phyloP scores from a whole-genome alignment of 1,284 basidiomycete species.

The Malassezia globosa region DNA sequence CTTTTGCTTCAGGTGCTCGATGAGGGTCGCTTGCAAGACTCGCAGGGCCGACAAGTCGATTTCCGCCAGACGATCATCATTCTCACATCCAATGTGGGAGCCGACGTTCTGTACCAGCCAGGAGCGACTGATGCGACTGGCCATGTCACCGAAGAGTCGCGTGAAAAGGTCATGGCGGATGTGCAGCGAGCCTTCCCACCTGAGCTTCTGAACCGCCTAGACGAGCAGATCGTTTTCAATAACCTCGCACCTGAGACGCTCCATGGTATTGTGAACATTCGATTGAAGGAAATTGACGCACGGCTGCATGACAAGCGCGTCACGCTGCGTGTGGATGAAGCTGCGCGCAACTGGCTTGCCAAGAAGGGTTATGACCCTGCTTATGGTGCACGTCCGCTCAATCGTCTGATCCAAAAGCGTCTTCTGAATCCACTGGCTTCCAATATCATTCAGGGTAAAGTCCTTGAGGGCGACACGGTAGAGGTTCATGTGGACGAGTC shows the following conservation, averaged over 20 bases:
- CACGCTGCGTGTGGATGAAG: constrained; percentile 59
- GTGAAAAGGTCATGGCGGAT: constrained; percentile 61
- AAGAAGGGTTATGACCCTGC: constrained; percentile 68
- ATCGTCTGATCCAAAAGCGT: constrained; percentile 36
- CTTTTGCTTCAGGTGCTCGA: constrained; percentile 84
- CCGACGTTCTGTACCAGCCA: constrained; percentile 63
- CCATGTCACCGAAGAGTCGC: constrained; percentile 57
- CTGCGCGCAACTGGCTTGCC: constrained; percentile 63
- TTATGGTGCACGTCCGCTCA: constrained; percentile 66
- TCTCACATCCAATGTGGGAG: constrained; percentile 79
- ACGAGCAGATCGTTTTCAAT: constrained; percentile 51
- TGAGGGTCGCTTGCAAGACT: constrained; percentile 75
- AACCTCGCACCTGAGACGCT: constrained; percentile 80
- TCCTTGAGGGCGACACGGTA: constrained; percentile 22
- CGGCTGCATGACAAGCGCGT: constrained; percentile 51
- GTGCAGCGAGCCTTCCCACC: constrained; percentile 58
- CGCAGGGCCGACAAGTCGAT: constrained; percentile 50
- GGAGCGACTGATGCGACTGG: constrained; percentile 58
- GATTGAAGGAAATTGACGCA: constrained; percentile 19
- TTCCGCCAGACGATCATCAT: constrained; percentile 85
- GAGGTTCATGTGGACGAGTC: constrained; percentile 8
- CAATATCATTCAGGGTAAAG: constrained; percentile 22
- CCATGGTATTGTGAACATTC: constrained; percentile 63
- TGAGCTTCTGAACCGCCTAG: constrained; percentile 77
- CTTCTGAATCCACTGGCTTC: constrained; percentile 36